Evolutionary conservation across 2,329 filamentous ascomycete species (phyloP), one percentile per base, ranked within the genome.

Genomic region (Penicillium crustosum): DNA sequence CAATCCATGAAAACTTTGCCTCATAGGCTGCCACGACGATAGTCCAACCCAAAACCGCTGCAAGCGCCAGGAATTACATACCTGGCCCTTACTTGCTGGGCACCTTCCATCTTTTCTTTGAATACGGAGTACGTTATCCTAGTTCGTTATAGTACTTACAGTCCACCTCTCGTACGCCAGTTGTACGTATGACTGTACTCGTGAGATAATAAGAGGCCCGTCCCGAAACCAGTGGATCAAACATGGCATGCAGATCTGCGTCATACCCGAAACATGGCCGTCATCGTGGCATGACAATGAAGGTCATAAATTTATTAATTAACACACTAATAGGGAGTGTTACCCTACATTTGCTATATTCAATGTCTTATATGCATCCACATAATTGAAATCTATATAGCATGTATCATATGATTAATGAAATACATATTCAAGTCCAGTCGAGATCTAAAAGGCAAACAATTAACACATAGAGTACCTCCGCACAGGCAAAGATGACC

Each of bases 161-260:
- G 21, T 51, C 35, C 50, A 29, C 21, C n/a, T 25, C 19, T 35
- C 2, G 45, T 49, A 23, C 25, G 21, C 23, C 12, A 25, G 21
- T 38, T 35, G 7, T 25, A 54, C 23, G 35, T 49, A 54, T 59
- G 58, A 63, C 57, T 61, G 55, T 58, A 58, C 19, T 42, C 19
- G 59, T 59, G 57, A 58, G 54, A 59, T 65, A 61, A 62, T 54
- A 41, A 27, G 43, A 65, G 62, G 58, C 57, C 64, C 62, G 57
- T 61, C 55, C 59, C 62, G 61, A 63, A 54, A 25, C 17, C 23
- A 25, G 55, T 61, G 61, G 61, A 63, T 53, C 49, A 35, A 35
- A 48, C 17, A 33, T 33, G 35, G 43, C 6, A 42, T 41, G 51
- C 38, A 48, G 61, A 62, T 62, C 55, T 54, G 49, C 51, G 13